These are phyloP conservation scores for Pseudopediastrum boryanum DNA, from an alignment of 139 green algal species.

Conservation along the genomic window DNA sequence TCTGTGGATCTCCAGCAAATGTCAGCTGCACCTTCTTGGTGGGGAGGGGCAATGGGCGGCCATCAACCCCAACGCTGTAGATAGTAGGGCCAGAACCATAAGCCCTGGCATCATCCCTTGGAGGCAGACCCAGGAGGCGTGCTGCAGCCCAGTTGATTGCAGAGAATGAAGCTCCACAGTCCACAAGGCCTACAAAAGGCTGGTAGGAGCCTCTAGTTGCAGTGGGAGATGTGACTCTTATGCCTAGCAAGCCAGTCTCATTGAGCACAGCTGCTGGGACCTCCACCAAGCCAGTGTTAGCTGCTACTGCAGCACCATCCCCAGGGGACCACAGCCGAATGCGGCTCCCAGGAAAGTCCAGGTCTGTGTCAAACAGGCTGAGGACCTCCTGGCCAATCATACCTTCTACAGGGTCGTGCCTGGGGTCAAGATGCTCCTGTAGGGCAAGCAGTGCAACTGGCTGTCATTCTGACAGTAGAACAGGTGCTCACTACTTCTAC, in stretches of 20 bases:
- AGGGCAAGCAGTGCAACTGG: no score
- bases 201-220: slow-evolving; percentile 11
- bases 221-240: not conserved
- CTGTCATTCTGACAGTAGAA: no score
- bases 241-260: slow-evolving; percentile 22
- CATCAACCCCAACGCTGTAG: no score
- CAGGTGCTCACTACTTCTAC: no score
- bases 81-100: no score
- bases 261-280: slow-evolving; percentile 28
- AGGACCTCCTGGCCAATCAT: slow-evolving; percentile 39
- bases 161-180: slow-evolving; percentile 33
- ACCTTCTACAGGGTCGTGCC: slow-evolving; percentile 20
- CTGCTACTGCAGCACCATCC: not conserved
- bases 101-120: no score
- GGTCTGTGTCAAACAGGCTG: slow-evolving; percentile 30
- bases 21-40: slow-evolving; percentile 17
- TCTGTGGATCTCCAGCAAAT: slow-evolving; percentile 23
- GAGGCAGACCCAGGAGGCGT: slow-evolving; percentile 20
- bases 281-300: not conserved
- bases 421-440: slow-evolving; percentile 30
- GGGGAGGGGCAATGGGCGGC: not conserved
- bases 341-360: slow-evolving; percentile 1
- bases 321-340: slow-evolving; percentile 23
- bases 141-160: slow-evolving; percentile 32
- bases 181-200: slow-evolving; percentile 29